Conservation (phyloP, 2,329 filamentous ascomycete genomes). For the Aspergillus aculeatinus region DNA sequence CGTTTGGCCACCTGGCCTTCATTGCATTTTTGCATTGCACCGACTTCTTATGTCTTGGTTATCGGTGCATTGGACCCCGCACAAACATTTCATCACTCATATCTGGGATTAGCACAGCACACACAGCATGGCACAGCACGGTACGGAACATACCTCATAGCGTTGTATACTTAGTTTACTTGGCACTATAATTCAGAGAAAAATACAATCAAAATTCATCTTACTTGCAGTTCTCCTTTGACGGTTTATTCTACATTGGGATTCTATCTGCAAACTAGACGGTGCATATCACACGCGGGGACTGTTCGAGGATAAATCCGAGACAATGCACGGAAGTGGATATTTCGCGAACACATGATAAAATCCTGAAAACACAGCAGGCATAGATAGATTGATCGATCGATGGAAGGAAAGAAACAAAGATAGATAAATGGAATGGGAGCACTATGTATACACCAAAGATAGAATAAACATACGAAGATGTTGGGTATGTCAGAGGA, state of each 20-base stretch:
- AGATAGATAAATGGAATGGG: background rate
- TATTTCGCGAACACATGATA: background rate
- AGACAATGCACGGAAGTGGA: background rate
- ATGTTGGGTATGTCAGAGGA: constrained; percentile 7
- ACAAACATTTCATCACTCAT: background rate
- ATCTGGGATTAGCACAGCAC: background rate
- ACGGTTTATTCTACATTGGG: background rate
- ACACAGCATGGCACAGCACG: no score
- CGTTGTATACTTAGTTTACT: background rate
- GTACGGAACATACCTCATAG: background rate
- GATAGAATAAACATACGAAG: constrained; percentile 1
- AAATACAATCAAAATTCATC: background rate
- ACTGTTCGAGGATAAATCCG: constrained; percentile 36
- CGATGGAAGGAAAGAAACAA: background rate
- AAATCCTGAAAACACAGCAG: background rate
- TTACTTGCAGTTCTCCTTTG: background rate
- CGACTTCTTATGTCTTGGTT: background rate
- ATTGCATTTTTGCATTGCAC: background rate
- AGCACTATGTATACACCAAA: background rate
- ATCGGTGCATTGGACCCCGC: background rate
- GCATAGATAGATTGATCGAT: background rate
- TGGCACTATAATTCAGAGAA: background rate
- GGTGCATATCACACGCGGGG: background rate
- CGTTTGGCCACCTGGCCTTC: background rate
- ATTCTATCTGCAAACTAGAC: background rate